Conservation (phyloP, 2,329 filamentous ascomycete species). For the Onygenales sp. region DNA sequence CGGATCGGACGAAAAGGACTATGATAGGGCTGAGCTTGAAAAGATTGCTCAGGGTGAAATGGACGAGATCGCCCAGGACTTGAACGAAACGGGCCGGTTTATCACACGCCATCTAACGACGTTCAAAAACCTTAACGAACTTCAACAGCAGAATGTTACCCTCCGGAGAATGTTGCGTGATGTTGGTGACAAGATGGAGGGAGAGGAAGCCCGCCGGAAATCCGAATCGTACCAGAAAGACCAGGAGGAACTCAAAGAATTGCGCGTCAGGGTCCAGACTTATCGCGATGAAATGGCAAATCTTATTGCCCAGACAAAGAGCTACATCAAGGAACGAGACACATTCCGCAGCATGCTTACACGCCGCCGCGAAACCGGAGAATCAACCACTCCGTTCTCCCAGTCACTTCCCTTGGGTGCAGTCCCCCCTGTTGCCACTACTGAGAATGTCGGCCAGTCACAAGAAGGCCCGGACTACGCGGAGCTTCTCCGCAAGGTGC, state of each 20-base stretch:
- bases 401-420: constrained; percentile 55
- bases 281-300: constrained; percentile 79
- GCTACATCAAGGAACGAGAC: constrained; percentile 89
- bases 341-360: constrained; percentile 95
- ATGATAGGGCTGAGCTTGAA: constrained; percentile 67
- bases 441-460: constrained; percentile 39
- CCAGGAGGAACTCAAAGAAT: constrained; percentile 60
- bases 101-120: constrained; percentile 84
- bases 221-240: constrained; percentile 46
- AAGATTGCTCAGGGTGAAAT: constrained; percentile 68
- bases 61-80: constrained; percentile 60
- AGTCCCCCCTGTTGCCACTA: constrained; percentile 36
- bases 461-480: constrained; percentile 60
- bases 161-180: constrained; percentile 74
- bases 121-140: constrained; percentile 74
- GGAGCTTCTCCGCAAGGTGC: constrained; percentile 74
- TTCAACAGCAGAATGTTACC: constrained; percentile 82
- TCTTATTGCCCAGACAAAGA: constrained; percentile 75
- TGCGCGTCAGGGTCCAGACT: constrained; percentile 64
- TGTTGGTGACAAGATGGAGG: constrained; percentile 82
- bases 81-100: constrained; percentile 77
- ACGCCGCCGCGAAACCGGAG: constrained; percentile 56
- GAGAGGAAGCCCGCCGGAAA: constrained; percentile 65
- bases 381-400: constrained; percentile 58
- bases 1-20: constrained; percentile 67